Evolutionary conservation across 148 eudicot species (phyloP).

Genomic region (Camellia lanceoleosa): DNA sequence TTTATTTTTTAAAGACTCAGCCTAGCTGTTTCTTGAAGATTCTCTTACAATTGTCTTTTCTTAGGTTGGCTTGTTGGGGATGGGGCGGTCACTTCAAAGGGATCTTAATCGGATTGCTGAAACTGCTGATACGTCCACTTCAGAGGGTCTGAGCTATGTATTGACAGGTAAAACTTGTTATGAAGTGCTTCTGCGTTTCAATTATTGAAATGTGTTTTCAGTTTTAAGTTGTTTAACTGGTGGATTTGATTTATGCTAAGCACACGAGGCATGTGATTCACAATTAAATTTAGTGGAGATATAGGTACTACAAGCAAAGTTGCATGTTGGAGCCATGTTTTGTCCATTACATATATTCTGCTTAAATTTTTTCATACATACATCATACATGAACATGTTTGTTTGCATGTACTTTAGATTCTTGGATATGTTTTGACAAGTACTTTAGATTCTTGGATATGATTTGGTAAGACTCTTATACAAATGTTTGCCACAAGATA

Average conservation of each 20-base stretch:
- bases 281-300: not conserved
- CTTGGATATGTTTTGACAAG: not conserved
- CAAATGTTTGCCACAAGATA: not conserved
- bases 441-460: not conserved
- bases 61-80: conserved; percentile 87
- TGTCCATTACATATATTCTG: not conserved
- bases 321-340: not conserved
- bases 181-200: conserved; percentile 1
- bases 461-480: not conserved
- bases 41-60: conserved; percentile 9
- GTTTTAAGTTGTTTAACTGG: not conserved
- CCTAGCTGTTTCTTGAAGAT: not conserved
- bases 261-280: not conserved
- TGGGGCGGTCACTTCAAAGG: conserved; percentile 77
- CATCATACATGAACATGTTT: not conserved
- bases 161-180: conserved; percentile 57
- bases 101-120: conserved; percentile 88
- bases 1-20: not conserved
- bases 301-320: not conserved
- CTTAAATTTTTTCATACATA: not conserved
- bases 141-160: conserved; percentile 73
- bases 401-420: not conserved
- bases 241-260: not conserved
- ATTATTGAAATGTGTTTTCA: not conserved
- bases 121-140: conserved; percentile 77